Percentiles rank a stretch among this genome's conserved stretches.
These are phyloP conservation scores for Flueggea neowawraea DNA, from an alignment of 441 rosid species.

Conservation along the genomic window DNA sequence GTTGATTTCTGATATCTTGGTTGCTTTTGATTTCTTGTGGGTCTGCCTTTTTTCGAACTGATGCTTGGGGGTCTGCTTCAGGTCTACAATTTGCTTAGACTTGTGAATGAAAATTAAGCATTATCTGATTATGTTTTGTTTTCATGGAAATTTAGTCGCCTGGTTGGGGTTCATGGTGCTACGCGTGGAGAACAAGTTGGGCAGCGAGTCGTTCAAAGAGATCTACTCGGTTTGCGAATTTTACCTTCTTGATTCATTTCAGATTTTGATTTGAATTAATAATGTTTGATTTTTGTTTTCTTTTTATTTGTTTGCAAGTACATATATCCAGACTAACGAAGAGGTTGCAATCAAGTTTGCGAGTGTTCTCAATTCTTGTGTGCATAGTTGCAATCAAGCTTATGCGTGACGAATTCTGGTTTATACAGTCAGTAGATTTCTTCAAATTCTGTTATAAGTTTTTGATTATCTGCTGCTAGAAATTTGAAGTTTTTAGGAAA, in stretches of 20 bases:
- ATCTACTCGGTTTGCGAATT: conserved; percentile 74
- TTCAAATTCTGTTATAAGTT: not conserved
- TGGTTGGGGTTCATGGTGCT: conserved; percentile 66
- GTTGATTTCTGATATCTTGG: too few relatives aligned
- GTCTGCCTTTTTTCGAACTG: too few relatives aligned
- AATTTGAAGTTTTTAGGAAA: not conserved
- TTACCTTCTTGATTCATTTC: not conserved
- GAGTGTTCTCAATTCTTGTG: conserved; percentile 26
- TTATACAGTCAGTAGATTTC: not conserved
- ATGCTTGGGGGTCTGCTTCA: too few relatives aligned
- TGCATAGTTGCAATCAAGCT: too few relatives aligned
- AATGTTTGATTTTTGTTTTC: not conserved
- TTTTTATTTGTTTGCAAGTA: conserved; percentile 37
- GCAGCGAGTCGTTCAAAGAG: conserved; percentile 96
- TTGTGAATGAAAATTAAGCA: too few relatives aligned
- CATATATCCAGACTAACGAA: conserved; percentile 83
- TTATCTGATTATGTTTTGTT: too few relatives aligned
- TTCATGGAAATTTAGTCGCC: too few relatives aligned
- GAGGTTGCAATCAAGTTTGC: conserved; percentile 96
- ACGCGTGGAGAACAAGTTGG: conserved; percentile 91
- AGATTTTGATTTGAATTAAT: not conserved
- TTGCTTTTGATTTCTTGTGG: too few relatives aligned
- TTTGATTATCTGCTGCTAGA: not conserved
- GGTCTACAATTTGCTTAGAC: too few relatives aligned
- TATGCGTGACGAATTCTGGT: too few relatives aligned